Conservation (phyloP, 306 rosid genomes). For the Astragalus membranaceus region DNA sequence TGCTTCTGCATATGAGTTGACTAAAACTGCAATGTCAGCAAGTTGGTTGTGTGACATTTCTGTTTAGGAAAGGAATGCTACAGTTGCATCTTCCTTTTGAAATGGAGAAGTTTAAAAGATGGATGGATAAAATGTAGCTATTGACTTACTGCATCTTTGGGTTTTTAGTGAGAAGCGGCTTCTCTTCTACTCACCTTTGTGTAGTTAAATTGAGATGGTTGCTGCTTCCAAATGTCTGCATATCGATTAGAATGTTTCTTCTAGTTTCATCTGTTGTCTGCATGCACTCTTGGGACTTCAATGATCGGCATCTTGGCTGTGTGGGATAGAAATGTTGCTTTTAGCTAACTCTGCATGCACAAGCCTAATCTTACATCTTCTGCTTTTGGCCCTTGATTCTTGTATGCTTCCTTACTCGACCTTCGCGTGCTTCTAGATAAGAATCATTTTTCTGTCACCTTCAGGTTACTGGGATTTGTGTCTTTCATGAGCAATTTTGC, state of each 20-base stretch:
- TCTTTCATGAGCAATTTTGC: not conserved
- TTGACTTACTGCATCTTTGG: slow-evolving; percentile 33
- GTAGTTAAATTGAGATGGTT: slow-evolving; percentile 21
- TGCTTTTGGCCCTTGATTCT: not conserved
- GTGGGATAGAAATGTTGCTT: not conserved
- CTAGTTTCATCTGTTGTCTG: not conserved
- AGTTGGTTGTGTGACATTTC: slow-evolving; percentile 38
- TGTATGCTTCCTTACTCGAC: not conserved
- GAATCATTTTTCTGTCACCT: not conserved
- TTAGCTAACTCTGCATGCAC: not conserved
- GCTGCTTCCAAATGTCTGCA: slow-evolving; percentile 21
- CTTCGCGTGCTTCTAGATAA: slow-evolving; percentile 4
- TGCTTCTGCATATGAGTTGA: slow-evolving; percentile 43
- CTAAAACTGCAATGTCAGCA: slow-evolving; percentile 24
- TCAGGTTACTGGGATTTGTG: not conserved
- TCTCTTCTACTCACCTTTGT: slow-evolving; percentile 13
- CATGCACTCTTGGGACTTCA: slow-evolving; percentile 10
- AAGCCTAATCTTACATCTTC: slow-evolving; percentile 5
- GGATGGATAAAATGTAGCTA: slow-evolving; percentile 22
- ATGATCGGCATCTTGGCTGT: slow-evolving; percentile 16
- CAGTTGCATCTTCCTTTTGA: slow-evolving; percentile 21
- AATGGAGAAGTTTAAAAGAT: slow-evolving; percentile 22
- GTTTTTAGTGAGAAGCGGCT: slow-evolving; percentile 12
- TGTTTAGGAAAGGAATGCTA: slow-evolving; percentile 30
- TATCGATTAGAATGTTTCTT: slow-evolving; percentile 14